Conservation (phyloP, 2,329 filamentous ascomycete species). For the Graphilbum fragrans region DNA sequence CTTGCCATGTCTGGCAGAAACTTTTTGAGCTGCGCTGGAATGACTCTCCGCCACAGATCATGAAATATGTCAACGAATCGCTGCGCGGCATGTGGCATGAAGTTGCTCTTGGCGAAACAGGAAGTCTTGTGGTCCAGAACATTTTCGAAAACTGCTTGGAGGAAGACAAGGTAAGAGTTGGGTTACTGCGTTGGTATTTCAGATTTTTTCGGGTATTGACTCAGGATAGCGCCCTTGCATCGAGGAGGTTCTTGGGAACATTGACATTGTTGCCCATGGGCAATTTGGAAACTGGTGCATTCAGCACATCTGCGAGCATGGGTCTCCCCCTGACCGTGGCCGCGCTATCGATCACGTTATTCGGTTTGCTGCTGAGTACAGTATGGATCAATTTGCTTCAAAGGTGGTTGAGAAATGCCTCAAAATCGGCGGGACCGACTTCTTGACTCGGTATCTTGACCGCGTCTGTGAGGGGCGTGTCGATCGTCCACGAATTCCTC, state of each 20-base stretch:
- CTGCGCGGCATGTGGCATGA: constrained; percentile 97
- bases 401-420: constrained; percentile 99
- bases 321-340: constrained; percentile 78
- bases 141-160: constrained; percentile 99
- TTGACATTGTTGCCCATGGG: constrained; percentile 91
- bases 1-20: constrained; percentile 99
- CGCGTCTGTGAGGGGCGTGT: constrained; percentile 84
- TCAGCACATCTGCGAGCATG: constrained; percentile 97
- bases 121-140: constrained; percentile 95
- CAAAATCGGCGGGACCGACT: constrained; percentile 87
- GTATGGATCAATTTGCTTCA: constrained; percentile 97
- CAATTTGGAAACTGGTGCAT: constrained; percentile 99
- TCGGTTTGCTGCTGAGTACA: constrained; percentile 86
- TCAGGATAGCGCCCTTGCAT: constrained; percentile 73
- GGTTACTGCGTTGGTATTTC: too few relatives aligned
- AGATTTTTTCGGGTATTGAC: neutral
- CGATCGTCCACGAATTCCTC: constrained; percentile 85
- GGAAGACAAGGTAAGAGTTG: constrained; percentile 81
- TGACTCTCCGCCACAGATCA: constrained; percentile 89
- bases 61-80: constrained; percentile 95
- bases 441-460: constrained; percentile 83
- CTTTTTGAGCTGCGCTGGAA: constrained; percentile 96
- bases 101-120: constrained; percentile 91
- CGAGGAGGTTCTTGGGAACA: constrained; percentile 87
- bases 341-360: constrained; percentile 94